Evolutionary conservation across 805 yeast species (phyloP).

Genomic region (Cyberlindnera maritima): DNA sequence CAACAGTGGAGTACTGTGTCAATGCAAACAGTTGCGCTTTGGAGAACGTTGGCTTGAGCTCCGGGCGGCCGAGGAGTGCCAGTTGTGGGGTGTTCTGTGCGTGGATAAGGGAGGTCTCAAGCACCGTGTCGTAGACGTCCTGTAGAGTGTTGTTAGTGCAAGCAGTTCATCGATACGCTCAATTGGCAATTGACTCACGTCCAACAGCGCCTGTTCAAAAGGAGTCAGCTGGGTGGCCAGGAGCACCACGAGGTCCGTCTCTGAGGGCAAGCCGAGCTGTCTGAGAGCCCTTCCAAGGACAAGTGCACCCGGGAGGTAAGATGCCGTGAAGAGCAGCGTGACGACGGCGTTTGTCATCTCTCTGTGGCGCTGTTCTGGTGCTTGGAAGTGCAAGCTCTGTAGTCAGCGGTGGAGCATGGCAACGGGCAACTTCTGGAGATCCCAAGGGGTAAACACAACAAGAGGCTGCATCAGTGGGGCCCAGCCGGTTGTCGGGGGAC

Average conservation of each 20-base stretch:
- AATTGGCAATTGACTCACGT: slow-evolving; percentile 9
- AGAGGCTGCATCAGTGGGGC: neutral
- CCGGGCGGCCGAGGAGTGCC: slow-evolving; percentile 45
- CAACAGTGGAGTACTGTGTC: slow-evolving; percentile 40
- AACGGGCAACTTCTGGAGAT: no score
- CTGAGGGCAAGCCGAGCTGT: slow-evolving; percentile 14
- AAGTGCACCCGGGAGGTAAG: slow-evolving; percentile 57
- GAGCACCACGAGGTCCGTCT: slow-evolving; percentile 22
- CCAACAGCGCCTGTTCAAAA: slow-evolving; percentile 14
- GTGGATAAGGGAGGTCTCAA: slow-evolving; percentile 27
- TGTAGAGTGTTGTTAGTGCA: no score
- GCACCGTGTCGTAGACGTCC: slow-evolving; percentile 24
- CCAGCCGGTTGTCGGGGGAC: neutral
- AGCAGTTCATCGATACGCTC: neutral
- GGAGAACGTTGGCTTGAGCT: slow-evolving; percentile 47
- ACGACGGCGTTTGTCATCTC: slow-evolving; percentile 34
- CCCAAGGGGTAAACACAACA: neutral
- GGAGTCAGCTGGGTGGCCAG: slow-evolving; percentile 20
- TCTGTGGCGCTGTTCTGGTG: neutral
- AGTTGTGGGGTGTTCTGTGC: slow-evolving; percentile 27
- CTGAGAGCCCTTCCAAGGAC: slow-evolving; percentile 43
- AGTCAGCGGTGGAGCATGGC: no score
- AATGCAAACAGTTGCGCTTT: slow-evolving; percentile 51
- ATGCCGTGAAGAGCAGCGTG: slow-evolving; percentile 47
- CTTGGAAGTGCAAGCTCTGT: no score